Conservation (phyloP, 1,284 basidiomycete genomes). For the Rhizopogon hawkerae region DNA sequence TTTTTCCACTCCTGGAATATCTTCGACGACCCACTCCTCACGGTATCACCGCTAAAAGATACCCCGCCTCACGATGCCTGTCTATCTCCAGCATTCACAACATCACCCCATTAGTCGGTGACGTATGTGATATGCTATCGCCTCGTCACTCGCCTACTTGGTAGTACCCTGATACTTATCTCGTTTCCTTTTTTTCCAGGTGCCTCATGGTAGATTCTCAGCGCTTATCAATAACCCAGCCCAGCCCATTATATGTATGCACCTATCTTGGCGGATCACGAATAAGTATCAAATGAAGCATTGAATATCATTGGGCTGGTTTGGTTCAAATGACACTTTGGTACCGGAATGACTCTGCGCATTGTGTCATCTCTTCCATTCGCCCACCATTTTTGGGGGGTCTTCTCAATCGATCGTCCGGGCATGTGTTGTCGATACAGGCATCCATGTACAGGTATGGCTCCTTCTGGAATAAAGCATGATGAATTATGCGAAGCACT, state of each 20-base stretch:
- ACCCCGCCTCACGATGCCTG: neutral
- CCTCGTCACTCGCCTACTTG: neutral
- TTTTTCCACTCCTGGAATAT: neutral
- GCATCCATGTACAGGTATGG: neutral
- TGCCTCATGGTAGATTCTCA: conserved; percentile 1
- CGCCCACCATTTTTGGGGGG: neutral
- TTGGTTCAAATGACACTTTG: neutral
- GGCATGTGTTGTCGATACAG: neutral
- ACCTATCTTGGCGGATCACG: neutral
- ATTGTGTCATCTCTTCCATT: neutral
- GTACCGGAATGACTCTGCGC: neutral
- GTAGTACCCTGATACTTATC: neutral
- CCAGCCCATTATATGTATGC: neutral
- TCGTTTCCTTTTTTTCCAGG: neutral
- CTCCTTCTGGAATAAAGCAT: neutral
- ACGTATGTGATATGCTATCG: conserved; percentile 1
- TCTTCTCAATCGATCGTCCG: neutral
- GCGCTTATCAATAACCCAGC: neutral
- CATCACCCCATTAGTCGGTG: conserved; percentile 1
- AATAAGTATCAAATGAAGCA: conserved; percentile 2
- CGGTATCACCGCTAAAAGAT: neutral
- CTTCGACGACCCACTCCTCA: neutral
- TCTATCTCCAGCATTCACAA: neutral
- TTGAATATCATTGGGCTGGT: neutral
- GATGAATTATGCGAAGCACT: neutral